phyloP scores from a whole-genome alignment of 1,284 basidiomycete genomes.

The Pseudozyma thailandica region DNA sequence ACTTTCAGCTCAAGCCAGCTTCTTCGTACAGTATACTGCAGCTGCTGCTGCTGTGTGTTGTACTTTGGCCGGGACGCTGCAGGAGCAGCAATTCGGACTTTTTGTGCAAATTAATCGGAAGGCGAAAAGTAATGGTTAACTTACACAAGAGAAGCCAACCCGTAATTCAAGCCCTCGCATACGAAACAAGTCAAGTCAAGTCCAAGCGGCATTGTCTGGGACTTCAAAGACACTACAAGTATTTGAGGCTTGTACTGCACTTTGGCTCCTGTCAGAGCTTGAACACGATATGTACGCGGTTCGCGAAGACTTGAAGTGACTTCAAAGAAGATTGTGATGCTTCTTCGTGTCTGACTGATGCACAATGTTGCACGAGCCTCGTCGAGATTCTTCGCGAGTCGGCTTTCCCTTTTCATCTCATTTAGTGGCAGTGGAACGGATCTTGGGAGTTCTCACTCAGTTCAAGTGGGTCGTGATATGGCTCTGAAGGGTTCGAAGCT shows the following conservation, averaged over 20 bases:
- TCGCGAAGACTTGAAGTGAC: background rate
- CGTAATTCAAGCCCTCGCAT: background rate
- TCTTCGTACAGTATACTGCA: background rate
- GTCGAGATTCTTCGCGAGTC: background rate
- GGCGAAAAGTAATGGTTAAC: background rate
- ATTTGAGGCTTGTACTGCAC: background rate
- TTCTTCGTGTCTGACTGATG: background rate
- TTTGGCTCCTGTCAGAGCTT: background rate
- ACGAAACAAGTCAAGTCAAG: background rate
- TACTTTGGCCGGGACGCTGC: background rate
- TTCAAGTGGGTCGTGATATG: too few species aligned
- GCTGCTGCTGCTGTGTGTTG: background rate
- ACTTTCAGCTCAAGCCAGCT: constrained; percentile 5
- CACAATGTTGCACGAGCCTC: background rate
- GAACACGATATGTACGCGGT: background rate
- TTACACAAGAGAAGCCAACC: background rate
- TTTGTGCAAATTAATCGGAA: background rate
- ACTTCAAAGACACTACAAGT: background rate
- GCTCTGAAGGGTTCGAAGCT: background rate
- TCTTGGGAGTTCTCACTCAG: too few species aligned
- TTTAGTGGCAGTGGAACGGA: too few species aligned
- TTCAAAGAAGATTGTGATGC: background rate
- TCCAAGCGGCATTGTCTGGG: background rate
- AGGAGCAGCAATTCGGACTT: constrained; percentile 5
- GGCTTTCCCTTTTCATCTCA: background rate